Base-by-base conservation (phyloP, 768 basidiomycete genomes). In the Sporobolomyces pararoseus region DNA sequence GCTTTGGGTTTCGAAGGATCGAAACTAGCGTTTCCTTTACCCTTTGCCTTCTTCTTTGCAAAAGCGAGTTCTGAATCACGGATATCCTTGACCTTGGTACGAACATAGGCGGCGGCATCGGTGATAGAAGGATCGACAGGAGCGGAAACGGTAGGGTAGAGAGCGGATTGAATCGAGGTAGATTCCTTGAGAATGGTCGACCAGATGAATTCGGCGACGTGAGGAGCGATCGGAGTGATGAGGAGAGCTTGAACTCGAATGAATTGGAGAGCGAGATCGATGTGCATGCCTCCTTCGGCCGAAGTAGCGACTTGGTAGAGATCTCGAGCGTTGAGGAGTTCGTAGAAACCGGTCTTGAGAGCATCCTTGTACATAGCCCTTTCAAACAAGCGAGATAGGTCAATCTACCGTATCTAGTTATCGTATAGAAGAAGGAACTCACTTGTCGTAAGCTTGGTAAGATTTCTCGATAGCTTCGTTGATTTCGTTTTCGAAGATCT, bases 361-460 rank as follows among this genome's bases (percentile, higher is more conserved):
- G 94, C 93, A 67, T 95, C 91, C 81, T 98, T 99, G 86, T 89
- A 99, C 79, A 89, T 86, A 68, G 88, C 91, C 27, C 94, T 96
- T n/a, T 39, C 44, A 51, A 13, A 10, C 27, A 13, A n/a, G 10
- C 17, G 53, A 54, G 53, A 34, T 19, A 32, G 53, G 6, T 54
- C 53, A 21, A 37, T 21, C 21, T 23, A 21, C 6, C 14, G 21
- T 13, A 13, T n/a, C n/a, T n/a, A n/a, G n/a, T n/a, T n/a, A 6
- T 16, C 53, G 10, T 4, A 32, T 34, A 14, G 27, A 52, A 9
- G 54, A 25, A 25, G 42, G n/a, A 23, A 46, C 90, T 77, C 79
- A 96, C 94, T 83, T 82, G 46, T 89, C 87, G 77, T 90, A 98
- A 73, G 89, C 86, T 29, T 82, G 81, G 80, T 92, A 87, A 6